Percentiles rank a stretch among this genome's conserved stretches.
These are phyloP conservation scores for Calonectria pteridis DNA, from an alignment of 2,329 filamentous ascomycete genomes.

Conservation along the genomic window DNA sequence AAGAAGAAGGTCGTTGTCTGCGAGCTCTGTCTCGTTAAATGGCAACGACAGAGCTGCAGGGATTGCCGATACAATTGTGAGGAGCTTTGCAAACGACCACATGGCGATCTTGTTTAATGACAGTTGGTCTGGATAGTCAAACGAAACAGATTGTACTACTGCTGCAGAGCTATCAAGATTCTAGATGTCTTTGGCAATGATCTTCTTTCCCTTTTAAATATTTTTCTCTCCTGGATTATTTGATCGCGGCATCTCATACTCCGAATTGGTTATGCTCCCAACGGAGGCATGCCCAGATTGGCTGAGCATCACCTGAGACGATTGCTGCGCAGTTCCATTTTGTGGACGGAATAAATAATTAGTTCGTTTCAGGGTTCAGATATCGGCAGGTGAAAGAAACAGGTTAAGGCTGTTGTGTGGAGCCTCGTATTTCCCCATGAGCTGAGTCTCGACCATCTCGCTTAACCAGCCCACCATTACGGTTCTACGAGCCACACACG, in stretches of 20 bases:
- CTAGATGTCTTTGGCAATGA: too few relatives aligned
- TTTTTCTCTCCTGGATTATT: background rate
- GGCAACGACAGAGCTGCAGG: constrained; percentile 38
- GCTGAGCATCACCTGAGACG: background rate
- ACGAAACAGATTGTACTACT: background rate
- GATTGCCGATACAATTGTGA: constrained; percentile 4
- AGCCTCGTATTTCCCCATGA: background rate
- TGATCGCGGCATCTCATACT: too few relatives aligned
- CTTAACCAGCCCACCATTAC: background rate
- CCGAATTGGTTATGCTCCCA: too few relatives aligned
- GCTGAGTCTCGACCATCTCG: background rate
- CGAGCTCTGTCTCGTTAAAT: constrained; percentile 18
- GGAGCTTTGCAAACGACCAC: background rate
- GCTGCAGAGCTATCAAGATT: background rate
- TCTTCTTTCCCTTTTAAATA: background rate
- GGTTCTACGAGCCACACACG: background rate
- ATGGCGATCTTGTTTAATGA: background rate
- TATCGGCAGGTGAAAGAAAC: constrained; percentile 7
- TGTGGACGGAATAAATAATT: constrained; percentile 6
- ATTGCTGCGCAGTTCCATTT: background rate
- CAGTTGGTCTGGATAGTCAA: background rate
- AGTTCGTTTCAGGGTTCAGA: background rate
- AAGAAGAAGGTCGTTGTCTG: constrained; percentile 42
- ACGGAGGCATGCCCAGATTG: background rate
- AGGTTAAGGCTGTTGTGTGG: constrained; percentile 4